Evolutionary conservation across 805 yeast species (phyloP), one percentile per base, ranked within the genome.

Genomic region (Cyberlindnera veronae): DNA sequence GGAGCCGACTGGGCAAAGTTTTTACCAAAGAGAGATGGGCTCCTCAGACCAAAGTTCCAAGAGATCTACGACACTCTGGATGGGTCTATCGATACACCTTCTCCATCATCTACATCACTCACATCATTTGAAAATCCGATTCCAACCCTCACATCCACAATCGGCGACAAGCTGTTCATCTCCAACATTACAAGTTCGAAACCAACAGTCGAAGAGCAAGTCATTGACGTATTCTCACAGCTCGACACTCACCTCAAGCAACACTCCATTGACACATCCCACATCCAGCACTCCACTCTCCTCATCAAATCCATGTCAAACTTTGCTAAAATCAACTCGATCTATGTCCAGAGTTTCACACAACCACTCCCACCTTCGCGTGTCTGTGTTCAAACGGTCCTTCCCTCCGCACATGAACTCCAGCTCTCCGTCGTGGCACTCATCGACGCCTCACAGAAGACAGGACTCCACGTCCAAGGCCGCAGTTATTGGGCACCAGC

Each of bases 401-500:
- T 81, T 3, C 71, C 79, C 1, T 36, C 48, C 1, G 58, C 61
- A 0, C 36, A 40, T 17, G 53, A 59, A 6, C 55, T 81, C 6
- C 84, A 78, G 51, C 56, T 90, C 9, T 85, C 96, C 0, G 79
- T 83, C 13, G 66, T 74, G 12, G 72, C 74, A 0, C 53, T 79
- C 14, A 49, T 61, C 19, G 53, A 63, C 23, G 31, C 50, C 1
- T 30, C 50, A 0, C 50, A 49, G 10, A 83, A 83, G 50, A 65
- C 64, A 22, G 96, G 98, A 0, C 66, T 91, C 13, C 98, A 93
- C 55, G 88, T 93, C 8, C 91, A 93, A 53, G 89, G 97, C 1
- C 71, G 90, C 44, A 89, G 97, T 29, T 90, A 85, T 59, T 93
- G 99, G 99, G 98, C 97, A 0, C 99, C 99, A 0, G 91, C 95